Evolutionary conservation across 1,139 yeast genomes (phyloP).

Genomic region (Lodderomyces pseudojiufengensis): DNA sequence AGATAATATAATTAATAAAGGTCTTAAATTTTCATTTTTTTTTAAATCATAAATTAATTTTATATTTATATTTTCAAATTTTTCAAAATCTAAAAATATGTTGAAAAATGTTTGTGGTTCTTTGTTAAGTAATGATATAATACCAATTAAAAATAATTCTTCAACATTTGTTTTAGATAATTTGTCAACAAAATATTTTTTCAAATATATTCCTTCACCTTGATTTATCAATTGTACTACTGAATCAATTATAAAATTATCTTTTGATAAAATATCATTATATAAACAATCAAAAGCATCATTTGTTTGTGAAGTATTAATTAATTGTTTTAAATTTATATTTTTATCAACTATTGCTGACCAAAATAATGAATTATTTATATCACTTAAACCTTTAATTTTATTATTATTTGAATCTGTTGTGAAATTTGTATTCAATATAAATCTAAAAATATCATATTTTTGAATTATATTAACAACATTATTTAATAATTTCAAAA

Average conservation of each 20-base stretch:
- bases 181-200: slow-evolving; percentile 21
- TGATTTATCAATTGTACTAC: slow-evolving; percentile 32
- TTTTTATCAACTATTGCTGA: slow-evolving; percentile 18
- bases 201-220: slow-evolving; percentile 24
- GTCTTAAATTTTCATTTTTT: slow-evolving; percentile 15
- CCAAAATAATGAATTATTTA: slow-evolving; percentile 29
- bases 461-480: slow-evolving; percentile 23
- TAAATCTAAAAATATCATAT: slow-evolving; percentile 22
- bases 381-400: slow-evolving; percentile 13
- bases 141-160: slow-evolving; percentile 30
- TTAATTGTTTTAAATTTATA: slow-evolving; percentile 17
- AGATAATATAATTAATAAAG: slow-evolving; percentile 22
- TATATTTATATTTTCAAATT: slow-evolving; percentile 13
- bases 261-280: slow-evolving; percentile 13
- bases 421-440: slow-evolving; percentile 27
- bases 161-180: slow-evolving; percentile 18
- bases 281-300: slow-evolving; percentile 28
- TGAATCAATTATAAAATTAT: slow-evolving; percentile 26
- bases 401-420: slow-evolving; percentile 5
- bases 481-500: slow-evolving; percentile 25
- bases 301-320: slow-evolving; percentile 19
- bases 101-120: slow-evolving; percentile 23
- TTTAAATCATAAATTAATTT: slow-evolving; percentile 11
- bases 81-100: slow-evolving; percentile 20
- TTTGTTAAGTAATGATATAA: slow-evolving; percentile 30